Base-by-base conservation (phyloP, 2,329 filamentous ascomycete genomes). In the Mycosphaerella arachidis region DNA sequence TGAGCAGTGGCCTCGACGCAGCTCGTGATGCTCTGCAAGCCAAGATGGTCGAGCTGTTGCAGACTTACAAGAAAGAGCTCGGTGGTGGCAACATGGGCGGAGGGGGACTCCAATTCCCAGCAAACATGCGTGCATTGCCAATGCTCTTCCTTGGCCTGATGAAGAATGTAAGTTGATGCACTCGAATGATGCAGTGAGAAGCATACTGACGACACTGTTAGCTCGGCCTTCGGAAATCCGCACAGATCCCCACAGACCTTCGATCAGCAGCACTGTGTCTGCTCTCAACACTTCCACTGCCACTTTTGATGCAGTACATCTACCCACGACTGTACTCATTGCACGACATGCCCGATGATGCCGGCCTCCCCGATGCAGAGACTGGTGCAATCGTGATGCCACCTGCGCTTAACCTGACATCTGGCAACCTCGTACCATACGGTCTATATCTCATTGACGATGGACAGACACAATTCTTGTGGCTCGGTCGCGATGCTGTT, bases 381-480 rank as follows among this genome's bases (percentile, higher is more conserved):
- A 96, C 91, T 2, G 92, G 91, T 69, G 90, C 95, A 70, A 97
- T 96, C 64, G 83, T 91, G 53, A 86, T 99, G 57, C 94, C 94
- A 27, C 91, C 90, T 4, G 82, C 90, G 0, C 69, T 91, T 70
- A 97, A 97, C 74, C 82, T 97, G 59, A 92, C 91, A 3, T 96
- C 92, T 1, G 91, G 93, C 74, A 86, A 89, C 51, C 84, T 99
- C 53, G 90, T 91, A 3, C 85, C 92, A 0, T 96, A 95, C 72
- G 94, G 94, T 30, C 80, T 99, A 18, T 99, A 99, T 76, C 84
- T 99, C 59, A 94, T 99, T 69, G 94, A 99, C 70, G 94, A 99
- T 71, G 92, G 92, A 2, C 93, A 97, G 76, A 97, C 91, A 6
- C 94, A 99, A 74, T 99, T 99, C 82, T 78, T 99, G 52, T 99